Percentiles rank a stretch among this genome's conserved stretches.
These are phyloP conservation scores for button mushroom (Agaricus bisporus) DNA, from an alignment of 768 basidiomycete species.

Conservation along the genomic window DNA sequence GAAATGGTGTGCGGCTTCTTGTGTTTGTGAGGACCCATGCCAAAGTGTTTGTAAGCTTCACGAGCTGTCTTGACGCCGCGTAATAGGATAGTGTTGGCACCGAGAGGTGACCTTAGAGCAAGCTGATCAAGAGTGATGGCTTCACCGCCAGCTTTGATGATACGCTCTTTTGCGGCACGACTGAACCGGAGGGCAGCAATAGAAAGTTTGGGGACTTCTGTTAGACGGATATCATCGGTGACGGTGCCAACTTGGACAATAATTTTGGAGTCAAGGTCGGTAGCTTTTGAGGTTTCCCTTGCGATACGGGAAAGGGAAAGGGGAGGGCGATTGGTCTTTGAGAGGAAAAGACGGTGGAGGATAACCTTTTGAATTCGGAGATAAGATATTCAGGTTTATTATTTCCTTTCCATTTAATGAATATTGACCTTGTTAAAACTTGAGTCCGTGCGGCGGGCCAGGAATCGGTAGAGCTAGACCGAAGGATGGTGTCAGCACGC, in stretches of 20 bases:
- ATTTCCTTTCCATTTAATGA: background rate
- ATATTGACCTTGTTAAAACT: conserved; percentile 83
- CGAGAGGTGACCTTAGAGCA: conserved; percentile 89
- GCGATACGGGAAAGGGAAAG: conserved; percentile 90
- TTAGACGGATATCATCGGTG: conserved; percentile 91
- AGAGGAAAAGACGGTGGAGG: conserved; percentile 95
- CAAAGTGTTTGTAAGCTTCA: conserved; percentile 97
- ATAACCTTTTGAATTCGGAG: conserved; percentile 51
- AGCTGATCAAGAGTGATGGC: conserved; percentile 94
- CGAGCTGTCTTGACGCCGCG: conserved; percentile 90
- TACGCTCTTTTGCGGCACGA: conserved; percentile 86
- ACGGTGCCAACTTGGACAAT: conserved; percentile 89
- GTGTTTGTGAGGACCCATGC: conserved; percentile 96
- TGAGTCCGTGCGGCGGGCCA: conserved; percentile 94
- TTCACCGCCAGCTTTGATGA: conserved; percentile 94
- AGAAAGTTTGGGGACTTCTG: conserved; percentile 82
- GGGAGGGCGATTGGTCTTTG: conserved; percentile 95
- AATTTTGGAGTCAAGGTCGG: conserved; percentile 71
- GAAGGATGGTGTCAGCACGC: conserved; percentile 8
- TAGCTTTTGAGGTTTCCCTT: conserved; percentile 66
- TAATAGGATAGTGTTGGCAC: conserved; percentile 90
- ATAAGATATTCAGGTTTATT: conserved; percentile 1
- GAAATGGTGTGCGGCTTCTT: conserved; percentile 96
- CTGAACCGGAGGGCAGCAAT: conserved; percentile 96
- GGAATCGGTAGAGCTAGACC: conserved; percentile 91